Conservation (phyloP, 345 rosid species). For the Barbarea vulgaris region DNA sequence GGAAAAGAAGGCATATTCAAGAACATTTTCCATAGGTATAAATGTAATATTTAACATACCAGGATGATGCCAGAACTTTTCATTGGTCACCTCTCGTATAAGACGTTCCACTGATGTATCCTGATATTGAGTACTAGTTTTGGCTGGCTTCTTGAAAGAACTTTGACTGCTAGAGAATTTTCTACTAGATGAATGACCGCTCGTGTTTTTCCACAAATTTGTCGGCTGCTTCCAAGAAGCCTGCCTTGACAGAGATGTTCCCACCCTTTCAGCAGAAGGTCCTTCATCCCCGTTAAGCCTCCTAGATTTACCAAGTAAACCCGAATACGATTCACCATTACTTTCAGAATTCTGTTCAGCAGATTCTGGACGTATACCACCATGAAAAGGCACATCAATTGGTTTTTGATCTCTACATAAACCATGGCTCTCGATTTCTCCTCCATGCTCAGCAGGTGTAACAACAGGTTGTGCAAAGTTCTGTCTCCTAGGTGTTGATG, state of each 20-base stretch:
- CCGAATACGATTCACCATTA: conserved; percentile 62
- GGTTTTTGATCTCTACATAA: conserved; percentile 55
- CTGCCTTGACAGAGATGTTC: conserved; percentile 66
- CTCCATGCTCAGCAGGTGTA: conserved; percentile 53
- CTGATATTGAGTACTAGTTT: conserved; percentile 54
- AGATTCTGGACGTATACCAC: conserved; percentile 46
- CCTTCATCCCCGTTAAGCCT: conserved; percentile 59
- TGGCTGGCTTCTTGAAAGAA: conserved; percentile 58
- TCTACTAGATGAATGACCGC: conserved; percentile 54
- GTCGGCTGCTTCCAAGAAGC: conserved; percentile 78
- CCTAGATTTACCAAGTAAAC: conserved; percentile 54
- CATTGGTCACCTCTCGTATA: conserved; percentile 89
- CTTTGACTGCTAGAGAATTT: conserved; percentile 56
- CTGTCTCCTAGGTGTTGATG: conserved; percentile 80
- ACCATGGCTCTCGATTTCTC: conserved; percentile 51
- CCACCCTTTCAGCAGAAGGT: conserved; percentile 52
- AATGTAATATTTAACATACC: conserved; percentile 25
- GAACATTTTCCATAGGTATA: conserved; percentile 9
- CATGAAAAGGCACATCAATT: conserved; percentile 50
- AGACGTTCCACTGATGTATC: conserved; percentile 97
- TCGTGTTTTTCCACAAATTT: conserved; percentile 56
- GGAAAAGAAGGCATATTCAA: conserved; percentile 20
- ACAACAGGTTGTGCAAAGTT: conserved; percentile 50
- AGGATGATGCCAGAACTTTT: conserved; percentile 83
- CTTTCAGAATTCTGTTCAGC: conserved; percentile 56